Percentiles rank a stretch among this genome's conserved stretches.
phyloP scores from a whole-genome alignment of 805 yeast genomes.

The Barnettozyma wickerhamii region DNA sequence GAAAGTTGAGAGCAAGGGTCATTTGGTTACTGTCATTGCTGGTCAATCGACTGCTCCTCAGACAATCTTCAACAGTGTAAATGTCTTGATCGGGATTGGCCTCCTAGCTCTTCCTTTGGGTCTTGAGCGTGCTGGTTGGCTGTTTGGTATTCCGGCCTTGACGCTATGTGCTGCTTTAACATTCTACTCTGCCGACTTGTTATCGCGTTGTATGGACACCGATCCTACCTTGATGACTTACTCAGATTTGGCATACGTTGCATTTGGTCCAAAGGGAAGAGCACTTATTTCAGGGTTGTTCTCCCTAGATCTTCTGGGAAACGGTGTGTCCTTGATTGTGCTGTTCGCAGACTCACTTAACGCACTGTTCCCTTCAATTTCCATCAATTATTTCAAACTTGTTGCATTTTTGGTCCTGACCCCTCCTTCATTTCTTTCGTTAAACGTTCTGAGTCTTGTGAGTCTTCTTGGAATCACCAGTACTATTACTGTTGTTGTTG shows the following conservation, averaged over 20 bases:
- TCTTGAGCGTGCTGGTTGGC: conserved; percentile 67
- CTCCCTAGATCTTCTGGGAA: conserved; percentile 73
- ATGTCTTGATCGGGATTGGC: conserved; percentile 74
- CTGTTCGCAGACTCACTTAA: conserved; percentile 81
- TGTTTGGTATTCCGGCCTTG: conserved; percentile 58
- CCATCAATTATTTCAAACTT: conserved; percentile 56
- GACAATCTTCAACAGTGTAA: conserved; percentile 72
- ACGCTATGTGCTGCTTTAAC: conserved; percentile 61
- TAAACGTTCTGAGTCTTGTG: conserved; percentile 65
- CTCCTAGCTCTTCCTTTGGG: conserved; percentile 71
- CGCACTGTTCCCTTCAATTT: conserved; percentile 55
- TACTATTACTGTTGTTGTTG: conserved; percentile 58
- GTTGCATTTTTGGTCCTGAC: conserved; percentile 67
- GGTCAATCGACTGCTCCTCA: conserved; percentile 83
- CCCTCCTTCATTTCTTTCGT: conserved; percentile 78
- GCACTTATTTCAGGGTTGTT: conserved; percentile 68
- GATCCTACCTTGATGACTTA: conserved; percentile 80
- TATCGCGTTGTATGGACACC: conserved; percentile 73
- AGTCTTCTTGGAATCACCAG: conserved; percentile 68
- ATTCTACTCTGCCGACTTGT: conserved; percentile 68
- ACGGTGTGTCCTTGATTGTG: conserved; percentile 77
- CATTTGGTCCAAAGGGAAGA: conserved; percentile 75
- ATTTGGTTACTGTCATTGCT: conserved; percentile 62
- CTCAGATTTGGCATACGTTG: conserved; percentile 85
- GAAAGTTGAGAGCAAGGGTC: conserved; percentile 71